Percentiles rank a stretch among this genome's conserved stretches.
Conservation (phyloP, 2,329 filamentous ascomycete genomes). For the Fusarium sp. region DNA sequence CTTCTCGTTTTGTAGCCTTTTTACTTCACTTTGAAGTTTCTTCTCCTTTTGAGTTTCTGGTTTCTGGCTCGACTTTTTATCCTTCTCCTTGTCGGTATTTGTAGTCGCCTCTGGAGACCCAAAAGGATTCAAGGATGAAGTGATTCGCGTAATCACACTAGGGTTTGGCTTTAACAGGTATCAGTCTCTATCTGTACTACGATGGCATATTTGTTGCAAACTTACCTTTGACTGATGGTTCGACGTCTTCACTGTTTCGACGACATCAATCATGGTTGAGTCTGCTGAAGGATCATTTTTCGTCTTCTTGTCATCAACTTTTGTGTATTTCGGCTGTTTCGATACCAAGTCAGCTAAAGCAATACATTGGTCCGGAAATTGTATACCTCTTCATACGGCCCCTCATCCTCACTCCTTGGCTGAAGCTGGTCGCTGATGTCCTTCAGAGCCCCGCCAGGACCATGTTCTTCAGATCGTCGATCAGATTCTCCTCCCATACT, state of each 20-base stretch:
- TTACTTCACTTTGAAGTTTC: not conserved
- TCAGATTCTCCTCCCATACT: not conserved
- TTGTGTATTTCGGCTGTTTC: not conserved
- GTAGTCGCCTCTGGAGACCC: not conserved
- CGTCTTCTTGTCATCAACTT: not conserved
- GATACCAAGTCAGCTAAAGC: not conserved
- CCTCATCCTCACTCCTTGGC: not conserved
- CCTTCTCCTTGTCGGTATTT: rapidly evolving
- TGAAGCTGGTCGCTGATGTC: not conserved
- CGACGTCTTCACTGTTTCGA: not conserved
- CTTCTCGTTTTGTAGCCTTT: not conserved
- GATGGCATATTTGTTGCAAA: rapidly evolving
- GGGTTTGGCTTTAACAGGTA: no score
- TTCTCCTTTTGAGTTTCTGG: not conserved
- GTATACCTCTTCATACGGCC: not conserved
- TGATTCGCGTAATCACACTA: no score
- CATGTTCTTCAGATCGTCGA: not conserved
- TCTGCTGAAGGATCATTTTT: not conserved
- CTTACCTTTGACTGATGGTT: not conserved
- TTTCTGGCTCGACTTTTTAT: not conserved
- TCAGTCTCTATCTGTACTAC: no score
- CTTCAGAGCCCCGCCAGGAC: not conserved
- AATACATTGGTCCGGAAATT: rapidly evolving
- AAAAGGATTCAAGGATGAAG: not conserved
- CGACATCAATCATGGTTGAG: not conserved